Conservation (phyloP, 2,329 filamentous ascomycete genomes). For the Phaeoacremonium minimum region DNA sequence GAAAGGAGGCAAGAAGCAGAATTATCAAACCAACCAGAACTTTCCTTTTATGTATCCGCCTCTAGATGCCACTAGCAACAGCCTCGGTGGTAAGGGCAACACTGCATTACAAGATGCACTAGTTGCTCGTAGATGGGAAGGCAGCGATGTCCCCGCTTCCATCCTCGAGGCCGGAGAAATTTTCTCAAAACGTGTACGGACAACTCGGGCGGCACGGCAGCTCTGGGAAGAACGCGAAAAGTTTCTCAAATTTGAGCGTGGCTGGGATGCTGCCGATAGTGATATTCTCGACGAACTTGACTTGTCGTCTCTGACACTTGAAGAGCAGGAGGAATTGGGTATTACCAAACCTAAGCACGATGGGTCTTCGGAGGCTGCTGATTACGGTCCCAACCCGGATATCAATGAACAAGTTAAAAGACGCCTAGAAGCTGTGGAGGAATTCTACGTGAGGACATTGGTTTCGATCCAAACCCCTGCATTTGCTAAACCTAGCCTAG, state of each 20-base stretch:
- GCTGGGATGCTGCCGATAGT: conserved; percentile 64
- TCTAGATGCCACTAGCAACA: conserved; percentile 82
- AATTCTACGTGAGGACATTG: conserved; percentile 81
- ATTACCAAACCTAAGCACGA: conserved; percentile 33
- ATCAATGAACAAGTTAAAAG: conserved; percentile 53
- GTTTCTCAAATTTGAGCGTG: conserved; percentile 88
- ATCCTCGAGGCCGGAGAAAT: conserved; percentile 93
- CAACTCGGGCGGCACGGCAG: conserved; percentile 87
- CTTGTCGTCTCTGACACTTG: conserved; percentile 26
- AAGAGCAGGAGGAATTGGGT: conserved; percentile 42
- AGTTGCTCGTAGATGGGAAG: conserved; percentile 84
- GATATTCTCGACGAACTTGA: conserved; percentile 33
- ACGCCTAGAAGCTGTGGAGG: conserved; percentile 70
- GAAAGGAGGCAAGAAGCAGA: conserved; percentile 96
- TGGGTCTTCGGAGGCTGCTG: conserved; percentile 29
- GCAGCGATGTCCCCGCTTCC: conserved; percentile 88
- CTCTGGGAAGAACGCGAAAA: conserved; percentile 91
- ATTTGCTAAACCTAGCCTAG: conserved; percentile 38
- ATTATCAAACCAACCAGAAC: conserved; percentile 98
- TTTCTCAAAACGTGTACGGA: conserved; percentile 84
- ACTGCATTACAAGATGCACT: conserved; percentile 75
- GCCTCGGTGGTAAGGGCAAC: conserved; percentile 81
- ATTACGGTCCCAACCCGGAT: conserved; percentile 46
- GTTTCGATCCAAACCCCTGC: neutral
- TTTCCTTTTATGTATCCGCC: conserved; percentile 98